phyloP scores from a whole-genome alignment of 495 filamentous ascomycete genomes.

The Sporormia fimetaria region DNA sequence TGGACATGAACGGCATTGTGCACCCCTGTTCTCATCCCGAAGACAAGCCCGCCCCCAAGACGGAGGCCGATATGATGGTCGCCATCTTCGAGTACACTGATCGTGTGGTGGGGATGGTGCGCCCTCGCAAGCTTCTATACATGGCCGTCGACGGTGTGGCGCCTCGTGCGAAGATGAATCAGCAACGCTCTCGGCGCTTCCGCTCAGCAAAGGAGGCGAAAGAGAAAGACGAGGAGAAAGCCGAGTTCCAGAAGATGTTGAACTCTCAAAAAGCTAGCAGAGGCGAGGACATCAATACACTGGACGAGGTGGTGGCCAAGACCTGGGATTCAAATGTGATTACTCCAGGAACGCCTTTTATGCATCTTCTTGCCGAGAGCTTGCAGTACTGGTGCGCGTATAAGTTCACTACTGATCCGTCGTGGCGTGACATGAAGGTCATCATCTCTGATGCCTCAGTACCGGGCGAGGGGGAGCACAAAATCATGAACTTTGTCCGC shows the following conservation, averaged over 20 bases:
- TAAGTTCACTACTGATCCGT: slow-evolving; percentile 92
- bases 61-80: slow-evolving; percentile 98
- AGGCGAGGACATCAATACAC: slow-evolving; percentile 45
- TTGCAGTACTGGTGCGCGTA: slow-evolving; percentile 92
- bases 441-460: slow-evolving; percentile 98
- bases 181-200: slow-evolving; percentile 84
- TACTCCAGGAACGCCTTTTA: slow-evolving; percentile 96
- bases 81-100: slow-evolving; percentile 97
- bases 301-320: slow-evolving; percentile 63
- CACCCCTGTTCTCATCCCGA: slow-evolving; percentile 98
- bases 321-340: slow-evolving; percentile 98
- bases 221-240: slow-evolving; percentile 86
- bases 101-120: slow-evolving; percentile 94
- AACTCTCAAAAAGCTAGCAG: slow-evolving; percentile 40
- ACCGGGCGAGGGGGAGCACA: slow-evolving; percentile 96
- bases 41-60: slow-evolving; percentile 76
- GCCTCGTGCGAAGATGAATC: slow-evolving; percentile 93
- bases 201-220: slow-evolving; percentile 87
- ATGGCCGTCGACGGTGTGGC: slow-evolving; percentile 97
- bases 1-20: slow-evolving; percentile 99
- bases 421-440: slow-evolving; percentile 84
- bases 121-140: slow-evolving; percentile 88
- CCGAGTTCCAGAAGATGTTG: slow-evolving; percentile 71
- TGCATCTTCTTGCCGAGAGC: slow-evolving; percentile 88
- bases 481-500: slow-evolving; percentile 97